These are phyloP conservation scores for Nigrospora sphaerica DNA, from an alignment of 2,329 filamentous ascomycete genomes.

Conservation along the genomic window DNA sequence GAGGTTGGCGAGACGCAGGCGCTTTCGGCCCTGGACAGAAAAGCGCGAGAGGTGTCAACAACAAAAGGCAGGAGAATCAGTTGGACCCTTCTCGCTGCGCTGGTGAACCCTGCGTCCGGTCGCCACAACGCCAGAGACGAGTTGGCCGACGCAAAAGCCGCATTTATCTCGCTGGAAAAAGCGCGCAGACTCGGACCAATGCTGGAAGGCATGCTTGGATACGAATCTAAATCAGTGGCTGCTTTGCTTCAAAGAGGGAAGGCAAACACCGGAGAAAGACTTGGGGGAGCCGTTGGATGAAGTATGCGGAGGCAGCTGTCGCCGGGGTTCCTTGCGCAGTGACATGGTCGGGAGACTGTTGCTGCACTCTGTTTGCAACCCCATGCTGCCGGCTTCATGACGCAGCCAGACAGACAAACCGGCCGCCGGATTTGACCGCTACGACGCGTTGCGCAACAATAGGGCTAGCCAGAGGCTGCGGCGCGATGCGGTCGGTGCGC, in stretches of 20 bases:
- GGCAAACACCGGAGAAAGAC: neutral
- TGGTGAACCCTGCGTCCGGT: slow-evolving; percentile 12
- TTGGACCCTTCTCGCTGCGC: slow-evolving; percentile 31
- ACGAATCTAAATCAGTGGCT: slow-evolving; percentile 10
- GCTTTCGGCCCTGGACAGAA: slow-evolving; percentile 28
- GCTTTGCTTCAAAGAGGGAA: slow-evolving; percentile 3
- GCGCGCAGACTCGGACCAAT: slow-evolving; percentile 8
- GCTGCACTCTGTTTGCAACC: no score
- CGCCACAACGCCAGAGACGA: slow-evolving; percentile 18
- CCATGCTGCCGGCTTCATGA: no score
- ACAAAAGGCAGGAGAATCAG: slow-evolving; percentile 25
- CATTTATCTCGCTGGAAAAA: slow-evolving; percentile 18
- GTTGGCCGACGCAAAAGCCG: slow-evolving; percentile 23
- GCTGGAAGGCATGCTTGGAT: slow-evolving; percentile 11
- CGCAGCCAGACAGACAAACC: no score
- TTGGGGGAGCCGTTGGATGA: no score
- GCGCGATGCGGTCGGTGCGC: no score
- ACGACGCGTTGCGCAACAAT: no score
- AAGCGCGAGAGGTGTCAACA: slow-evolving; percentile 12
- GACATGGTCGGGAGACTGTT: no score
- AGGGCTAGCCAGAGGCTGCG: no score
- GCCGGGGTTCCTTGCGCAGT: no score
- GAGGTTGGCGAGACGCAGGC: slow-evolving; percentile 34
- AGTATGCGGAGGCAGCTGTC: no score
- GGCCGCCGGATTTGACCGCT: no score